These are phyloP conservation scores for Dryadomyces sulphureus DNA, from an alignment of 2,329 filamentous ascomycete species.

Conservation along the genomic window DNA sequence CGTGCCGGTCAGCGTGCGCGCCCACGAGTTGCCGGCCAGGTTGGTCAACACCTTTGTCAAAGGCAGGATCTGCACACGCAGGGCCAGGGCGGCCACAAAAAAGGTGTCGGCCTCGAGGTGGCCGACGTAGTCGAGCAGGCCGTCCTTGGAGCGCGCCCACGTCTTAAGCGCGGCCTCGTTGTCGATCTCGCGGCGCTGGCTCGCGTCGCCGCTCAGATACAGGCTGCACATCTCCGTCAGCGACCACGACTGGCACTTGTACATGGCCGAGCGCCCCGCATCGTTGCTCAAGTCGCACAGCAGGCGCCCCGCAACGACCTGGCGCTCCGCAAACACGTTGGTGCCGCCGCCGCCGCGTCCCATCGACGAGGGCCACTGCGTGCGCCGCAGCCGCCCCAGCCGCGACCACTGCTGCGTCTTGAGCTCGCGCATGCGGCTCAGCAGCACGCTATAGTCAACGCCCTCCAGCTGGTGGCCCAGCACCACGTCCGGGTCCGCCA, in stretches of 20 bases:
- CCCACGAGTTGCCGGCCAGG: conserved; percentile 95
- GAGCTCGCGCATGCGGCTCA: conserved; percentile 75
- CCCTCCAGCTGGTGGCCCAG: conserved; percentile 94
- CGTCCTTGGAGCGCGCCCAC: conserved; percentile 71
- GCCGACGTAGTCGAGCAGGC: conserved; percentile 82
- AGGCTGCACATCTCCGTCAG: conserved; percentile 94
- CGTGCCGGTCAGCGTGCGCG: conserved; percentile 85
- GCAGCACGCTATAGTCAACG: conserved; percentile 82
- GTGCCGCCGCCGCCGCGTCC: conserved; percentile 75
- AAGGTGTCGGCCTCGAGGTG: conserved; percentile 94
- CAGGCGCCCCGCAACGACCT: conserved; percentile 75
- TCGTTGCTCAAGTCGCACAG: conserved; percentile 93
- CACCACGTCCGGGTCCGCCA: conserved; percentile 83
- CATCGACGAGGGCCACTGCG: conserved; percentile 76
- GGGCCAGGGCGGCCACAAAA: conserved; percentile 79
- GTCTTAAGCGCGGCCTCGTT: conserved; percentile 75
- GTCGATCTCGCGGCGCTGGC: conserved; percentile 69
- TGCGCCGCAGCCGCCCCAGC: conserved; percentile 71
- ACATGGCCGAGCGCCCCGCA: conserved; percentile 92
- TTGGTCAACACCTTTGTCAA: conserved; percentile 93
- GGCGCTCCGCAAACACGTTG: conserved; percentile 85
- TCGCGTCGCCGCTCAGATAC: conserved; percentile 44
- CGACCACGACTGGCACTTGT: conserved; percentile 95
- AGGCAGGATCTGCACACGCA: conserved; percentile 82
- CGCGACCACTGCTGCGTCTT: conserved; percentile 92